phyloP scores from a whole-genome alignment of 805 yeast genomes.

The Lipomyces lipofer region DNA sequence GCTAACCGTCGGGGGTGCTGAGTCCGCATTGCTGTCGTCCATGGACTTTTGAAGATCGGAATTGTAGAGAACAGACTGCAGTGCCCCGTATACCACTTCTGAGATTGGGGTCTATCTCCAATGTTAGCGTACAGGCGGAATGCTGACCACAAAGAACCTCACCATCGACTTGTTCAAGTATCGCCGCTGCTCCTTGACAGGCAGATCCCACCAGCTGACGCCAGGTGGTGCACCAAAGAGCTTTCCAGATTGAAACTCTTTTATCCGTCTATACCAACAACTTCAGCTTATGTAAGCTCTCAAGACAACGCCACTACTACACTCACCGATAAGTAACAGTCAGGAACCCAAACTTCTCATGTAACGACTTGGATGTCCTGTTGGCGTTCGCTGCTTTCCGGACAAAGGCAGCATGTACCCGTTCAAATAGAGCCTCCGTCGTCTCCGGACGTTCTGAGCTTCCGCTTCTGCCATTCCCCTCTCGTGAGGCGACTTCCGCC shows the following conservation, averaged over 20 bases:
- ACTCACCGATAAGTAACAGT: slow-evolving; percentile 15
- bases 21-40: too few species aligned
- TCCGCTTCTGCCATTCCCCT: not conserved
- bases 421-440: slow-evolving; percentile 17
- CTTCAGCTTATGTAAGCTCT: not conserved
- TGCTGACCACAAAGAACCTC: not conserved
- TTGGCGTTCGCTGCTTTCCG: slow-evolving; percentile 15
- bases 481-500: slow-evolving; percentile 7
- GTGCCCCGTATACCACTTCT: slow-evolving; percentile 13
- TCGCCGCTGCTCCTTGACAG: slow-evolving; percentile 19
- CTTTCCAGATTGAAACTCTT: slow-evolving; percentile 18
- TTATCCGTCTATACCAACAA: slow-evolving; percentile 11
- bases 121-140: not conserved
- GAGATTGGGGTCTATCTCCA: slow-evolving; percentile 19
- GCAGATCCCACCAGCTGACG: slow-evolving; percentile 20
- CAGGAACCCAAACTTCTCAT: slow-evolving; percentile 25
- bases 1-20: too few species aligned
- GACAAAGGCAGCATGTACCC: slow-evolving; percentile 17
- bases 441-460: slow-evolving; percentile 11
- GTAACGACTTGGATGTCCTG: slow-evolving; percentile 23
- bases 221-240: slow-evolving; percentile 14
- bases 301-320: not conserved
- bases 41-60: slow-evolving; percentile 1
- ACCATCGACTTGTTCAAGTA: slow-evolving; percentile 21
- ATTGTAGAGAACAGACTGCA: slow-evolving; percentile 9